These are phyloP conservation scores for Meyerozyma athensensis DNA, from an alignment of 1,139 yeast genomes.

Conservation along the genomic window DNA sequence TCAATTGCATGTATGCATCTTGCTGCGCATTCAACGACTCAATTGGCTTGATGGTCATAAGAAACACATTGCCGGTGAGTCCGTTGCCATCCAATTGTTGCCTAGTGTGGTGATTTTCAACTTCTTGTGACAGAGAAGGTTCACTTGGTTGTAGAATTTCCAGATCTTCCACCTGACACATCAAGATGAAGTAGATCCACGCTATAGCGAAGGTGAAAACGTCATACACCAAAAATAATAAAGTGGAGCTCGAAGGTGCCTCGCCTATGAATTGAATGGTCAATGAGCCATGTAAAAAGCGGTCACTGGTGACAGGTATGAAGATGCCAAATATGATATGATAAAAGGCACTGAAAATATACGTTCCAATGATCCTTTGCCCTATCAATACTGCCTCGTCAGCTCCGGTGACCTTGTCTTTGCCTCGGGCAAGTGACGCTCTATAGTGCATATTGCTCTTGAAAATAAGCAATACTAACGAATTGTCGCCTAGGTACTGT, in stretches of 20 bases:
- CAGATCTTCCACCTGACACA: conserved; percentile 30
- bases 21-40: conserved; percentile 19
- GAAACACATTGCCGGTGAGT: conserved; percentile 34
- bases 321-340: conserved; percentile 31
- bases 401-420: conserved; percentile 21
- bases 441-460: conserved; percentile 28
- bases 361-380: conserved; percentile 19
- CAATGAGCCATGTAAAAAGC: conserved; percentile 30
- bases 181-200: conserved; percentile 27
- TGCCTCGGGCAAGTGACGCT: conserved; percentile 17
- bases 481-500: conserved; percentile 34
- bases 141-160: conserved; percentile 18
- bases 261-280: conserved; percentile 43
- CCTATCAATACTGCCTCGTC: conserved; percentile 22
- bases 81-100: conserved; percentile 29
- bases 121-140: not conserved
- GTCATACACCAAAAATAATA: conserved; percentile 28
- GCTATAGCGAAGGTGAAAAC: conserved; percentile 23
- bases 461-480: conserved; percentile 23
- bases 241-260: conserved; percentile 21
- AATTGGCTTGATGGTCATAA: conserved; percentile 26
- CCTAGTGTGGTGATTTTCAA: not conserved
- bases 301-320: conserved; percentile 12
- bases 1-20: conserved; percentile 8
- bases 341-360: conserved; percentile 20